phyloP scores from a whole-genome alignment of 805 yeast species.

The Pichia paraexigua region DNA sequence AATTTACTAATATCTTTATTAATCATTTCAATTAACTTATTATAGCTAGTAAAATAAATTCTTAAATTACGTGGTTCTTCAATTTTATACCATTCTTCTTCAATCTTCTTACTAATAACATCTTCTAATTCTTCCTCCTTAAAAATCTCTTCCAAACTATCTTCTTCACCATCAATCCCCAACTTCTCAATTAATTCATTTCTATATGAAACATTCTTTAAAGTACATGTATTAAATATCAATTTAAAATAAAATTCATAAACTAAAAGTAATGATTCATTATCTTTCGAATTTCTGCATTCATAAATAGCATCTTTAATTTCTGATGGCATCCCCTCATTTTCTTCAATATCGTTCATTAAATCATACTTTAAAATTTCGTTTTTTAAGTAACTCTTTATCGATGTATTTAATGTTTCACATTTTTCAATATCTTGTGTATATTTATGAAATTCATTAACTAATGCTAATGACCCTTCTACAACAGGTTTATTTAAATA shows the following conservation, averaged over 20 bases:
- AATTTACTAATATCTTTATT: neutral
- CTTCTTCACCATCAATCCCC: neutral
- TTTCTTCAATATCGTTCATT: neutral
- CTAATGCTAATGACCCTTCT: neutral
- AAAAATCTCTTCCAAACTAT: neutral
- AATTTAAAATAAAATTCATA: constrained; percentile 6
- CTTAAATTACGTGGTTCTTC: constrained; percentile 4
- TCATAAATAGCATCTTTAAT: neutral
- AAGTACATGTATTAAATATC: neutral
- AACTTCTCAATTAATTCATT: neutral
- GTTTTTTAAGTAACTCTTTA: constrained; percentile 1
- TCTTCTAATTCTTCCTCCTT: neutral
- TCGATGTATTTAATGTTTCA: neutral
- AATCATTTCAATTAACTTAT: neutral
- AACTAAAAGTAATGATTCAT: neutral
- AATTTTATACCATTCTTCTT: constrained; percentile 5
- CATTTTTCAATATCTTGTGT: neutral
- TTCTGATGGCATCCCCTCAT: neutral
- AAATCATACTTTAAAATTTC: constrained; percentile 18
- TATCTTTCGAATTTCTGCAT: constrained; percentile 3
- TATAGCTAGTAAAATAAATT: constrained; percentile 1
- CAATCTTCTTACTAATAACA: neutral
- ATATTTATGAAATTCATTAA: neutral
- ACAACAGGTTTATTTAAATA: neutral
- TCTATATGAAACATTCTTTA: neutral